Percentiles rank a stretch among this genome's conserved stretches.
phyloP scores from a whole-genome alignment of 106 monocot genomes.

The Apostasia shenzhenica region DNA sequence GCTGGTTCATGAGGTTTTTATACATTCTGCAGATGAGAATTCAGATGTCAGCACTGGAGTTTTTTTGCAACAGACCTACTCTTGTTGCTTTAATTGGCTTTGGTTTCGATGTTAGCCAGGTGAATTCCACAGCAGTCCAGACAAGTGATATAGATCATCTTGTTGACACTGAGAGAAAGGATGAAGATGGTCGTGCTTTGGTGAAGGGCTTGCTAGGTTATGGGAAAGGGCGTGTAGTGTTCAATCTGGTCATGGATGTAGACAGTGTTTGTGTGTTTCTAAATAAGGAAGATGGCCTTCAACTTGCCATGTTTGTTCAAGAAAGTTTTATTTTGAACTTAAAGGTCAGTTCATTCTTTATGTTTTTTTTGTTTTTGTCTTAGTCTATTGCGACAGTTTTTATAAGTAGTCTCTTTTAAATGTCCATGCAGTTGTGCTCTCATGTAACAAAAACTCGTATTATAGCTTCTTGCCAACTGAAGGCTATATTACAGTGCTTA shows the following conservation, averaged over 20 bases:
- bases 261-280: constrained; percentile 79
- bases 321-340: constrained; percentile 87
- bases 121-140: constrained; percentile 24
- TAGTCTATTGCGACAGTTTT: too few relatives aligned
- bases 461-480: too few relatives aligned
- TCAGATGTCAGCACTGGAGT: constrained; percentile 77
- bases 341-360: constrained; percentile 41
- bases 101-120: constrained; percentile 61
- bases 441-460: too few relatives aligned
- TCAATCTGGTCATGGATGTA: constrained; percentile 83
- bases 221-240: constrained; percentile 79
- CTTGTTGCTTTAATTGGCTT: constrained; percentile 84
- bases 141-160: constrained; percentile 14
- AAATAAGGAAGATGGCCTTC: constrained; percentile 89
- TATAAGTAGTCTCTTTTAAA: too few relatives aligned
- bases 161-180: constrained; percentile 27
- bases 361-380: neutral
- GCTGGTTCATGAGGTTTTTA: neutral
- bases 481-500: too few relatives aligned
- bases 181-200: constrained; percentile 39
- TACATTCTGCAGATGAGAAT: constrained; percentile 73
- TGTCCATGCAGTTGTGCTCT: too few relatives aligned
- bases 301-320: constrained; percentile 92
- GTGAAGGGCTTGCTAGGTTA: constrained; percentile 85
- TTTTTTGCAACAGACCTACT: constrained; percentile 90